Percentiles rank a stretch among this genome's conserved stretches.
Conservation (phyloP, 768 basidiomycete genomes). For the Rhodocollybia butyracea region DNA sequence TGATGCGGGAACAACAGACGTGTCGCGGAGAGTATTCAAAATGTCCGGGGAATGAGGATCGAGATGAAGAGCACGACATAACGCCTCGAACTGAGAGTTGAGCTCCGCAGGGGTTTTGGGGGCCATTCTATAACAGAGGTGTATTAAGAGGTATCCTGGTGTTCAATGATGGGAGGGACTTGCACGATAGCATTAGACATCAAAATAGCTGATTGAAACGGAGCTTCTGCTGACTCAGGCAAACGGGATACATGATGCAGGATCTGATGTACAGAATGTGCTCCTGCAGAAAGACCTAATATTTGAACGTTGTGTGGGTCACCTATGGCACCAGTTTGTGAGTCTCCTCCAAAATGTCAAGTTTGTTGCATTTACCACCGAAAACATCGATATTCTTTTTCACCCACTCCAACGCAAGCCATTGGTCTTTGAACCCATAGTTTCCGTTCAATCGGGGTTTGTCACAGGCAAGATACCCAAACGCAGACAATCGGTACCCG, state of each 20-base stretch:
- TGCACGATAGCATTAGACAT: slow-evolving; percentile 78
- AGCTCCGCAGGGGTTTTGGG: slow-evolving; percentile 61
- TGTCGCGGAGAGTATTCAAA: slow-evolving; percentile 49
- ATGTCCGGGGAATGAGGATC: slow-evolving; percentile 49
- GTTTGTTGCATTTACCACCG: slow-evolving; percentile 59
- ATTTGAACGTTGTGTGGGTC: slow-evolving; percentile 59
- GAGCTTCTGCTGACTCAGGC: slow-evolving; percentile 51
- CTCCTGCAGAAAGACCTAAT: slow-evolving; percentile 75
- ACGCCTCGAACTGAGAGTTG: slow-evolving; percentile 58
- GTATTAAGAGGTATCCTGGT: not conserved
- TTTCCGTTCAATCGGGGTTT: slow-evolving; percentile 63
- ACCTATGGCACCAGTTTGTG: slow-evolving; percentile 33
- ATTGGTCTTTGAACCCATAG: slow-evolving; percentile 84
- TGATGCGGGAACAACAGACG: slow-evolving; percentile 42
- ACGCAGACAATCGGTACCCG: slow-evolving; percentile 72
- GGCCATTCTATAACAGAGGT: slow-evolving; percentile 32
- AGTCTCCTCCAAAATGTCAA: not conserved
- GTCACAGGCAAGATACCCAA: slow-evolving; percentile 73
- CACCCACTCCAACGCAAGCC: slow-evolving; percentile 74
- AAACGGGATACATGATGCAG: slow-evolving; percentile 67
- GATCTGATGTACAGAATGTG: slow-evolving; percentile 73
- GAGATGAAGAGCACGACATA: slow-evolving; percentile 54
- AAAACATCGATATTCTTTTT: slow-evolving; percentile 63
- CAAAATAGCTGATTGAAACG: slow-evolving; percentile 62
- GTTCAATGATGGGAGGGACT: slow-evolving; percentile 16